These are phyloP conservation scores for Candida sp. DNA, from an alignment of 1,139 yeast genomes.

Conservation along the genomic window DNA sequence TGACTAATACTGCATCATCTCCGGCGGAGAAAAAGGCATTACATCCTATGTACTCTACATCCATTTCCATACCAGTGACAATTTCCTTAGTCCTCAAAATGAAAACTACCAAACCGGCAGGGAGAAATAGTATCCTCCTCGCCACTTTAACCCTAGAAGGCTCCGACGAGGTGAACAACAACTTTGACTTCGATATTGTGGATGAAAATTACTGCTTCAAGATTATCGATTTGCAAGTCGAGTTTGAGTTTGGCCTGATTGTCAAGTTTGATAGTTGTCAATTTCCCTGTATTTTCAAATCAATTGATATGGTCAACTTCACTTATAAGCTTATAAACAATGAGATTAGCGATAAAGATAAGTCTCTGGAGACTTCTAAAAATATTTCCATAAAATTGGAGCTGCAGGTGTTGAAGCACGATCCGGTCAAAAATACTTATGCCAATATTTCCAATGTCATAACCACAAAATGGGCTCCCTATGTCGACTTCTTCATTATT, in stretches of 20 bases:
- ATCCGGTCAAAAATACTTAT: conserved; percentile 7
- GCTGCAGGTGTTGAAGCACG: conserved; percentile 20
- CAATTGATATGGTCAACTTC: conserved; percentile 33
- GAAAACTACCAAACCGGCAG: conserved; percentile 56
- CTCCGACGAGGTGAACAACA: conserved; percentile 37
- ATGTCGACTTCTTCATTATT: conserved; percentile 50
- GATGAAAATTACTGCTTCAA: conserved; percentile 25
- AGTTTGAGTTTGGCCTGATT: conserved; percentile 32
- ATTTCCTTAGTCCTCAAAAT: conserved; percentile 45
- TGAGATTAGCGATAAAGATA: conserved; percentile 18
- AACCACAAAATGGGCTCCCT: conserved; percentile 60
- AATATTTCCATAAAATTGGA: conserved; percentile 32
- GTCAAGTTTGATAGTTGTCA: conserved; percentile 16
- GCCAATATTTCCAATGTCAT: conserved; percentile 27
- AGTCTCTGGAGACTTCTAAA: conserved; percentile 19
- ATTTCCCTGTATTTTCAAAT: conserved; percentile 29
- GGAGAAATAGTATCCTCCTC: conserved; percentile 47
- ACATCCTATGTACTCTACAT: conserved; percentile 5
- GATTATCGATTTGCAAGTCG: conserved; percentile 41
- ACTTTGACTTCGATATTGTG: conserved; percentile 8
- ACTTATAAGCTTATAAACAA: conserved; percentile 42
- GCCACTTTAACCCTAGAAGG: conserved; percentile 57
- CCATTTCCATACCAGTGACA: conserved; percentile 17
- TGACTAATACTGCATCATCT: background rate
- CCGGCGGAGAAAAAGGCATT: background rate